Conservation (phyloP, 2,329 filamentous ascomycete species). For the Colletotrichum theobromicola region DNA sequence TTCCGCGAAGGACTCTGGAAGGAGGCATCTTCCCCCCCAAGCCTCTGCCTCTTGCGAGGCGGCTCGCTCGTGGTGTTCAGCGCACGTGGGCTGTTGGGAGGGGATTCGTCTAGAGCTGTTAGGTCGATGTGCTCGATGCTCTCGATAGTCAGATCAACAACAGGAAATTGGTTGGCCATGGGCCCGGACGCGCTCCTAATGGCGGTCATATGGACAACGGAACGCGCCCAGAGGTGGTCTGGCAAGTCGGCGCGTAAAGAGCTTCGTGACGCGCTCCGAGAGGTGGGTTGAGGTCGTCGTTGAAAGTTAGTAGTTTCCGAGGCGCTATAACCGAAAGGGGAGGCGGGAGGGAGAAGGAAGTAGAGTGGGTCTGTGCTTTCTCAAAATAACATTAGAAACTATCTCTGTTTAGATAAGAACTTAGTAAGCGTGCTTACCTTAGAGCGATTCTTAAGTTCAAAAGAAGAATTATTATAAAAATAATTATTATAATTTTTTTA, state of each 20-base stretch:
- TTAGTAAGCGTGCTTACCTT: background rate
- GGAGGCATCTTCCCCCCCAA: slow-evolving; percentile 23
- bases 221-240: background rate
- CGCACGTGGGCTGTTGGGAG: slow-evolving; percentile 3
- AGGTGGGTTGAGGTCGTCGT: background rate
- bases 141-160: slow-evolving; percentile 11
- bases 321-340: background rate
- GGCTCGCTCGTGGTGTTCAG: slow-evolving; percentile 23
- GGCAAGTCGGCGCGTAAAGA: background rate
- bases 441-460: background rate
- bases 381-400: background rate
- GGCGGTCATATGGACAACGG: background rate
- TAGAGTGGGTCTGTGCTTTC: background rate
- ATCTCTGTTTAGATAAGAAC: background rate
- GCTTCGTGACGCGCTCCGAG: background rate
- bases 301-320: background rate
- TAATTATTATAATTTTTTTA: background rate
- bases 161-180: background rate
- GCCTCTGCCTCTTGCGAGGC: slow-evolving; percentile 34
- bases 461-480: background rate
- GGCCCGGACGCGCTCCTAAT: background rate
- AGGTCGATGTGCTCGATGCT: slow-evolving; percentile 31
- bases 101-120: slow-evolving; percentile 23
- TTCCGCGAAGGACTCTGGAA: slow-evolving; percentile 3
- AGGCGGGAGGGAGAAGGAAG: background rate